A percentile compares a stretch with the other conserved stretches of the same genome.
These are phyloP conservation scores for Coemansia interrupta DNA, from an alignment of 192 early-diverging fungal genomes.

Conservation along the genomic window DNA sequence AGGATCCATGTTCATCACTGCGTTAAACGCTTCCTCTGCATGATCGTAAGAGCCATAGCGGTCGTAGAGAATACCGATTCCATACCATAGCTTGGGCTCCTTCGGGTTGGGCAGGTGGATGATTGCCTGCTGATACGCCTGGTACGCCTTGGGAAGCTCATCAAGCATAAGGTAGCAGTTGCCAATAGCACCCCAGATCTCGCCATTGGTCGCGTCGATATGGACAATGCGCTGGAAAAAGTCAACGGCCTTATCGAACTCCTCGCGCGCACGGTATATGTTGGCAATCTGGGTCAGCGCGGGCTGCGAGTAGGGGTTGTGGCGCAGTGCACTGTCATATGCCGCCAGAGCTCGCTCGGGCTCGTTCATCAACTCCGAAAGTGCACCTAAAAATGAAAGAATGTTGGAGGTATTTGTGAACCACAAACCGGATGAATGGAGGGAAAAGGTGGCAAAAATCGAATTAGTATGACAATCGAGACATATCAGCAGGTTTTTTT, in stretches of 20 bases:
- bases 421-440: neutral
- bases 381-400: constrained; percentile 50
- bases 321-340: constrained; percentile 85
- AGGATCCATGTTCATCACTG: constrained; percentile 92
- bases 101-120: constrained; percentile 87
- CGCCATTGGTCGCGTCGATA: constrained; percentile 82
- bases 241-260: constrained; percentile 82
- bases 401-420: neutral
- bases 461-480: neutral
- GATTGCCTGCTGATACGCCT: constrained; percentile 94
- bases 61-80: constrained; percentile 96
- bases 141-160: constrained; percentile 89
- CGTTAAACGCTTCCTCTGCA: constrained; percentile 93
- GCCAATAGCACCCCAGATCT: constrained; percentile 91
- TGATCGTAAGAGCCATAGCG: constrained; percentile 94
- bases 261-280: constrained; percentile 77
- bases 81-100: constrained; percentile 99
- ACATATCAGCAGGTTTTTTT: neutral
- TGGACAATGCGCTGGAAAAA: constrained; percentile 86
- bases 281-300: constrained; percentile 80
- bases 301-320: constrained; percentile 86
- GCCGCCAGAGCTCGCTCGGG: constrained; percentile 78
- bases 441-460: no score
- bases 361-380: constrained; percentile 71
- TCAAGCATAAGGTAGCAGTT: constrained; percentile 97